A percentile compares a stretch with the other conserved stretches of the same genome.
phyloP scores from a whole-genome alignment of 176 grass and related monocot species.

The Typha latifolia region DNA sequence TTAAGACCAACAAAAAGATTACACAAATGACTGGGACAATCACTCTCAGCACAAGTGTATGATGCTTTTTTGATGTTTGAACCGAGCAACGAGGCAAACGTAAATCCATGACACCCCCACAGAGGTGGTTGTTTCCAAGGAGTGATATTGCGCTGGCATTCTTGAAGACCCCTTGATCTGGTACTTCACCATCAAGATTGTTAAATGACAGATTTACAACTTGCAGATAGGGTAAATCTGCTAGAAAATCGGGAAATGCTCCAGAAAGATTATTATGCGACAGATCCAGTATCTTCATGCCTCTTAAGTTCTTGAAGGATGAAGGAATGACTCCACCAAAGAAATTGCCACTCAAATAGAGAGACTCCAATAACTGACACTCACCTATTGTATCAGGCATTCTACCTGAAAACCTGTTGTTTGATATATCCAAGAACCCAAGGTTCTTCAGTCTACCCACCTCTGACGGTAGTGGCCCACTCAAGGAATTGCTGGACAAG shows the following conservation, averaged over 20 bases:
- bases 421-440: neutral
- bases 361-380: constrained; percentile 17
- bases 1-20: neutral
- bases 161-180: constrained; percentile 22
- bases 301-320: constrained; percentile 10
- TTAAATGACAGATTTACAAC: constrained; percentile 45
- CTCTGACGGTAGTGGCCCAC: constrained; percentile 14
- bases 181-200: constrained; percentile 32
- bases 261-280: constrained; percentile 38
- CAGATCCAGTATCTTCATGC: constrained; percentile 15
- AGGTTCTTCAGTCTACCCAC: constrained; percentile 17
- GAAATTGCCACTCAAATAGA: constrained; percentile 16
- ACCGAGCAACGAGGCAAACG: constrained; percentile 10
- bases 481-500: constrained; percentile 27
- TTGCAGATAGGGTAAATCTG: neutral
- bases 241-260: constrained; percentile 20
- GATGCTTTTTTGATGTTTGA: neutral
- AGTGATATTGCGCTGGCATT: constrained; percentile 16
- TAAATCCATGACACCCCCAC: constrained; percentile 2
- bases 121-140: constrained; percentile 26
- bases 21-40: constrained; percentile 1
- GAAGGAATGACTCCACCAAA: constrained; percentile 27
- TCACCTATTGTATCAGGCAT: constrained; percentile 23
- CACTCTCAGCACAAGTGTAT: neutral
- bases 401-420: constrained; percentile 18